Conservation (phyloP, 2,329 filamentous ascomycete genomes). For the Trichoderma harzianum region DNA sequence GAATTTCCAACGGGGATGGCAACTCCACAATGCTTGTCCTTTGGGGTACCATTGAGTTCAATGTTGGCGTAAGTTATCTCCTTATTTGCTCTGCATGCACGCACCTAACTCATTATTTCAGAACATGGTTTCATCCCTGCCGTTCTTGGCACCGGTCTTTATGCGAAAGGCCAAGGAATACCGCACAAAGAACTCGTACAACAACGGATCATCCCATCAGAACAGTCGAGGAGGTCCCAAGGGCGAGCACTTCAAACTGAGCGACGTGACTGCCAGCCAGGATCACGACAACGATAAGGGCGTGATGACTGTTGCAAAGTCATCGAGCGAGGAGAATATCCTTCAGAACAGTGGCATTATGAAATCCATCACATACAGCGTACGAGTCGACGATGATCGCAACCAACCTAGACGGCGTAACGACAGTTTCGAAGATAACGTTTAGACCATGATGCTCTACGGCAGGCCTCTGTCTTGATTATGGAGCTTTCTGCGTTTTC, state of each 20-base stretch:
- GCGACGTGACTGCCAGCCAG: constrained; percentile 34
- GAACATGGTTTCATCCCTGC: constrained; percentile 47
- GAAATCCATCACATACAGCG: constrained; percentile 42
- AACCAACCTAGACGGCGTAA: not conserved
- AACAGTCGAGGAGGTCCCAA: constrained; percentile 26
- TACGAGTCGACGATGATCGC: constrained; percentile 34
- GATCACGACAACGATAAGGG: constrained; percentile 25
- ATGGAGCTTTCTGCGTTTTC: not conserved
- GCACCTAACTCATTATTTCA: constrained; percentile 20
- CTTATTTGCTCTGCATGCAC: not conserved
- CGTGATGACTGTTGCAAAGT: constrained; percentile 22
- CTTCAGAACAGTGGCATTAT: constrained; percentile 35
- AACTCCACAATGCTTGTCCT: constrained; percentile 55
- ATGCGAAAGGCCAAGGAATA: constrained; percentile 42
- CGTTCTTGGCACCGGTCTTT: constrained; percentile 44
- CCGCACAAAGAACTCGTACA: constrained; percentile 36
- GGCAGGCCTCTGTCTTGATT: not conserved
- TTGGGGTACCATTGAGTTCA: constrained; percentile 57
- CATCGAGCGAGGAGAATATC: constrained; percentile 40
- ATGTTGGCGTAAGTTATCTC: constrained; percentile 47
- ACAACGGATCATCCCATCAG: constrained; percentile 29
- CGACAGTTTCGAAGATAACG: constrained; percentile 5
- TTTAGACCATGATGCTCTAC: not conserved
- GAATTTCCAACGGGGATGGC: constrained; percentile 48
- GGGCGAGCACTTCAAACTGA: constrained; percentile 37